phyloP scores from a whole-genome alignment of 768 basidiomycete genomes.

The Auricularia cornea region DNA sequence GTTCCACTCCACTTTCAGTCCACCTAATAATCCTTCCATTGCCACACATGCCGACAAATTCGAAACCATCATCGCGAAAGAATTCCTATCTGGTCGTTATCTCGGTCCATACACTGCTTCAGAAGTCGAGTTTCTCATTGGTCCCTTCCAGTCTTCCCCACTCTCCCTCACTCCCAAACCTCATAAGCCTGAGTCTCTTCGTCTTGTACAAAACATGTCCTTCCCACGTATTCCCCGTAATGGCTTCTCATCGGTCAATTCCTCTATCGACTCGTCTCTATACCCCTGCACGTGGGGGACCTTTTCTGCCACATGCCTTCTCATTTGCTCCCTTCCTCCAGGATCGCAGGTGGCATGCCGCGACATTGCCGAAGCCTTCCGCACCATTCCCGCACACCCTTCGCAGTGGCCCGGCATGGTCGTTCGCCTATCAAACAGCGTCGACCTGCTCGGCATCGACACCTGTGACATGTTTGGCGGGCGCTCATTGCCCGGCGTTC shows the following conservation, averaged over 20 bases:
- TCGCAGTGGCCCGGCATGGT: constrained; percentile 31
- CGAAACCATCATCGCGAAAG: constrained; percentile 11
- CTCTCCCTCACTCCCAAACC: constrained; percentile 30
- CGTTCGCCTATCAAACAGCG: constrained; percentile 5
- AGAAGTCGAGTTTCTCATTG: constrained; percentile 22
- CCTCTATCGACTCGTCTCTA: constrained; percentile 21
- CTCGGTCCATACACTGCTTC: constrained; percentile 23
- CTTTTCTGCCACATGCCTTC: constrained; percentile 23
- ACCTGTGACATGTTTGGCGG: neutral
- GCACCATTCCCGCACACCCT: constrained; percentile 21
- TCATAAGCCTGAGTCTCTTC: constrained; percentile 23
- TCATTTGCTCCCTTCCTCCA: constrained; percentile 29
- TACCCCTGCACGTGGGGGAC: constrained; percentile 40
- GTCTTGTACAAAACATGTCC: constrained; percentile 31
- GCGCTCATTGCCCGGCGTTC: constrained; percentile 4
- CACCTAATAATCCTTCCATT: constrained; percentile 24
- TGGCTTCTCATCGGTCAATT: constrained; percentile 20
- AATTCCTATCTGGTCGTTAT: constrained; percentile 13
- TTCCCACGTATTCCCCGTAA: constrained; percentile 11
- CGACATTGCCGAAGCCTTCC: constrained; percentile 34
- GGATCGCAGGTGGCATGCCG: constrained; percentile 27
- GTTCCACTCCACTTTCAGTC: constrained; percentile 22
- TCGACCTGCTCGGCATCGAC: neutral
- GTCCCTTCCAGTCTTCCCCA: constrained; percentile 35
- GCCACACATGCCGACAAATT: constrained; percentile 7